phyloP scores from a whole-genome alignment of 2,329 filamentous ascomycete genomes.

The Cadophora gregata region DNA sequence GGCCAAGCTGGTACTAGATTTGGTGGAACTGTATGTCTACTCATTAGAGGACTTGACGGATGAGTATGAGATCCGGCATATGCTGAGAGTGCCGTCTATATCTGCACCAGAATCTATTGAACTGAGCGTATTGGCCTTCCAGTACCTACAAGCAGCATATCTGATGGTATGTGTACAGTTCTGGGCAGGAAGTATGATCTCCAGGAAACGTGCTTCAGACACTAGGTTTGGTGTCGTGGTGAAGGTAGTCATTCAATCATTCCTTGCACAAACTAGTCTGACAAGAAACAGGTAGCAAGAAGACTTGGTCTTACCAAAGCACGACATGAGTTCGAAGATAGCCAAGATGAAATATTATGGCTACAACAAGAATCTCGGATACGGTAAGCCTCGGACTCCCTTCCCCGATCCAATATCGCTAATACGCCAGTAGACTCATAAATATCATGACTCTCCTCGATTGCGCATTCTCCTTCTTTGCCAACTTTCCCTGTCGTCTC shows the following conservation, averaged over 20 bases:
- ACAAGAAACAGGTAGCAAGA: conserved; percentile 46
- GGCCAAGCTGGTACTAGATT: conserved; percentile 49
- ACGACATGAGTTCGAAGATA: conserved; percentile 48
- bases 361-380: conserved; percentile 52
- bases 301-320: conserved; percentile 47
- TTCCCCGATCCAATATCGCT: not conserved
- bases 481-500: conserved; percentile 52
- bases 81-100: conserved; percentile 41
- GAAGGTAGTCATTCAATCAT: conserved; percentile 42
- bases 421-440: conserved; percentile 45
- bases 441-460: conserved; percentile 50
- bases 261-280: not conserved
- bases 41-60: conserved; percentile 50
- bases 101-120: conserved; percentile 34
- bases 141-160: conserved; percentile 51
- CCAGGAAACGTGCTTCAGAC: conserved; percentile 51
- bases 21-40: conserved; percentile 51
- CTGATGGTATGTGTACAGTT: conserved; percentile 51
- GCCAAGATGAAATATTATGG: conserved; percentile 48
- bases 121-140: conserved; percentile 46
- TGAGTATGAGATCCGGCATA: conserved; percentile 48
- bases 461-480: conserved; percentile 52
- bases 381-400: conserved; percentile 43
- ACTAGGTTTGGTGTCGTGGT: conserved; percentile 50
- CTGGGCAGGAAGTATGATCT: conserved; percentile 49